A percentile compares a stretch with the other conserved stretches of the same genome.
These are phyloP conservation scores for Rhizopogon vinicolor DNA, from an alignment of 768 basidiomycete genomes.

Conservation along the genomic window DNA sequence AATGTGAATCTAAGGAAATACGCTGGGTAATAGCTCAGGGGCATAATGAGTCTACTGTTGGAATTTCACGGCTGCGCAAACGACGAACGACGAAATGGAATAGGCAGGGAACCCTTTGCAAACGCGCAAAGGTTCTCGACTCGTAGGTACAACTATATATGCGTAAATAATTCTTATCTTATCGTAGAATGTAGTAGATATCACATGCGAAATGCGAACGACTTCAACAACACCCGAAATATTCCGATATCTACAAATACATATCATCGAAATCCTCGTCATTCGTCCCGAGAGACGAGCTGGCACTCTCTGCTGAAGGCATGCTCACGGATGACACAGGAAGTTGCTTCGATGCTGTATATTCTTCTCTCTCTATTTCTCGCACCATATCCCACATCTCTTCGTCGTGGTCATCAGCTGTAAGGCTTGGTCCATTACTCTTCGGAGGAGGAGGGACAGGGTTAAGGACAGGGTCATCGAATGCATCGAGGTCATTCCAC, in stretches of 20 bases:
- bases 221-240: too few relatives aligned
- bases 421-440: neutral
- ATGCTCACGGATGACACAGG: slow-evolving; percentile 19
- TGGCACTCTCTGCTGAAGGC: slow-evolving; percentile 8
- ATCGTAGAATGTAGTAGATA: too few relatives aligned
- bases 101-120: too few relatives aligned
- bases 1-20: too few relatives aligned
- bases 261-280: slow-evolving; percentile 64
- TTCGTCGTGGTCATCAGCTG: slow-evolving; percentile 23
- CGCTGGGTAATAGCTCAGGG: neutral
- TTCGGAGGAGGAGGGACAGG: slow-evolving; percentile 5
- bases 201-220: too few relatives aligned
- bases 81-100: too few relatives aligned
- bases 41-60: neutral
- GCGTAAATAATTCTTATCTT: too few relatives aligned
- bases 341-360: slow-evolving; percentile 11
- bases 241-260: too few relatives aligned
- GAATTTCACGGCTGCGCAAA: too few relatives aligned
- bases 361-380: slow-evolving; percentile 41
- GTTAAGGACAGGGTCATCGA: slow-evolving; percentile 7
- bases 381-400: slow-evolving; percentile 72
- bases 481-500: slow-evolving; percentile 25
- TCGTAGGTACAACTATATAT: too few relatives aligned
- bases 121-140: too few relatives aligned
- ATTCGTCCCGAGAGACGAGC: slow-evolving; percentile 25